Evolutionary conservation across 192 early-diverging fungal species (phyloP).

Genomic region (Linnemannia elongata): DNA sequence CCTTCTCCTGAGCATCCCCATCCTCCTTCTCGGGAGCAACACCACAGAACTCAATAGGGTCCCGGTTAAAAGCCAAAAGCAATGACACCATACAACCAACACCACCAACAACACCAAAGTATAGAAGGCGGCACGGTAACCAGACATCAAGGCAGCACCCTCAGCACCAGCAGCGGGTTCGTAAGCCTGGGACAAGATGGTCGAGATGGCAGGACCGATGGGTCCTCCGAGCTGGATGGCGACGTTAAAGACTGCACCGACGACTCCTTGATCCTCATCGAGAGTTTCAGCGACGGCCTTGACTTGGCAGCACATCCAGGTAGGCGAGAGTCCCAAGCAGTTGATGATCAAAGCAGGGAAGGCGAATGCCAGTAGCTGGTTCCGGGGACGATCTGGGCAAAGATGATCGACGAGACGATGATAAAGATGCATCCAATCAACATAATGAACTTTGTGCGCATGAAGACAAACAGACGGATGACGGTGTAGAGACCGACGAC

Average conservation of each 20-base stretch:
- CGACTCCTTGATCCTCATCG: slow-evolving; percentile 53
- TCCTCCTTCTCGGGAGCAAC: slow-evolving; percentile 11
- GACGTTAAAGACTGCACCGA: slow-evolving; percentile 56
- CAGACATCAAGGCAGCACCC: slow-evolving; percentile 22
- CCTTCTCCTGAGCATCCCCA: slow-evolving; percentile 29
- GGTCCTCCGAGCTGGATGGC: slow-evolving; percentile 54
- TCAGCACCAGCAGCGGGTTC: background rate
- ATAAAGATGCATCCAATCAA: slow-evolving; percentile 34
- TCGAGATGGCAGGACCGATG: slow-evolving; percentile 53
- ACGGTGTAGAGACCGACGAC: slow-evolving; percentile 50
- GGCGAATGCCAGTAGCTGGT: slow-evolving; percentile 40
- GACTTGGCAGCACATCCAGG: slow-evolving; percentile 56
- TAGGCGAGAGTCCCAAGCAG: slow-evolving; percentile 40
- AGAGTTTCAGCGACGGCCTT: slow-evolving; percentile 44
- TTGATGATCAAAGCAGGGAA: slow-evolving; percentile 55
- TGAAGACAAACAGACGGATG: slow-evolving; percentile 18
- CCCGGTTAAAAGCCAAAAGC: slow-evolving; percentile 34
- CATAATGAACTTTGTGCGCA: slow-evolving; percentile 48
- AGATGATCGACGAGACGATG: slow-evolving; percentile 18
- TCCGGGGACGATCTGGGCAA: slow-evolving; percentile 34
- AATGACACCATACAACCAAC: slow-evolving; percentile 17
- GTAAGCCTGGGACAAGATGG: slow-evolving; percentile 34
- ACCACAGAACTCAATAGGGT: slow-evolving; percentile 28
- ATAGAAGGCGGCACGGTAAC: slow-evolving; percentile 38
- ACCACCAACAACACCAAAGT: slow-evolving; percentile 27